Evolutionary conservation across 768 basidiomycete genomes (phyloP).

Genomic region (Cystofilobasidium capitatum): DNA sequence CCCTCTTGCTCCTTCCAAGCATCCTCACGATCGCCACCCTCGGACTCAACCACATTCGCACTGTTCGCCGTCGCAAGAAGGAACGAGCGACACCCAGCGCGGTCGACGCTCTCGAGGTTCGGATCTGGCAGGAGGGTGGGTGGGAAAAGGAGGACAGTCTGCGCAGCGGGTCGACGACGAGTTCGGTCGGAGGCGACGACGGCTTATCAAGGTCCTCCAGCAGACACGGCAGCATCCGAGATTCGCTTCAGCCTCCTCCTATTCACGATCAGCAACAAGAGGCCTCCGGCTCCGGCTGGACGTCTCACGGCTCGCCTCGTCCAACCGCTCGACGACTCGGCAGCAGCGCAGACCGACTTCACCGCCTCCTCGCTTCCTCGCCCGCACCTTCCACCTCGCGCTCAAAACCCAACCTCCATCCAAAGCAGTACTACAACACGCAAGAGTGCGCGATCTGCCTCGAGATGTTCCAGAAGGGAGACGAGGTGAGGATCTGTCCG

Average conservation of each 20-base stretch:
- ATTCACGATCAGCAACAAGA: background rate
- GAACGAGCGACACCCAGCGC: conserved; percentile 75
- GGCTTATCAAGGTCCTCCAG: background rate
- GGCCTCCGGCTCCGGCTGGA: conserved; percentile 4
- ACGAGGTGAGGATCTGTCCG: conserved; percentile 80
- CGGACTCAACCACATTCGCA: conserved; percentile 73
- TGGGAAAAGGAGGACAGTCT: conserved; percentile 23
- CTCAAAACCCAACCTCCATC: conserved; percentile 2
- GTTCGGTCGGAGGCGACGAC: conserved; percentile 28
- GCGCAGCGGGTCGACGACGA: background rate
- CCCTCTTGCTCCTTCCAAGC: conserved; percentile 83
- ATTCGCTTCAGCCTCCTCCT: conserved; percentile 1
- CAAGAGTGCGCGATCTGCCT: conserved; percentile 87
- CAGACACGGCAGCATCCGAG: background rate
- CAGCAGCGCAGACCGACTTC: conserved; percentile 30
- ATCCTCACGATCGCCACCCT: conserved; percentile 80
- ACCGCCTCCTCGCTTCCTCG: conserved; percentile 24
- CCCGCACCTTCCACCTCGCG: background rate
- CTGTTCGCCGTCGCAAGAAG: background rate
- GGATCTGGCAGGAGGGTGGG: conserved; percentile 52
- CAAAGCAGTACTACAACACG: conserved; percentile 13
- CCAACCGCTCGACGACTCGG: background rate
- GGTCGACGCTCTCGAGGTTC: conserved; percentile 68
- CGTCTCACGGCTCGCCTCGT: background rate
- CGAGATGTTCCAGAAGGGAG: conserved; percentile 72